Conservation (phyloP, 805 yeast genomes). For the Ogataea paraovalis region DNA sequence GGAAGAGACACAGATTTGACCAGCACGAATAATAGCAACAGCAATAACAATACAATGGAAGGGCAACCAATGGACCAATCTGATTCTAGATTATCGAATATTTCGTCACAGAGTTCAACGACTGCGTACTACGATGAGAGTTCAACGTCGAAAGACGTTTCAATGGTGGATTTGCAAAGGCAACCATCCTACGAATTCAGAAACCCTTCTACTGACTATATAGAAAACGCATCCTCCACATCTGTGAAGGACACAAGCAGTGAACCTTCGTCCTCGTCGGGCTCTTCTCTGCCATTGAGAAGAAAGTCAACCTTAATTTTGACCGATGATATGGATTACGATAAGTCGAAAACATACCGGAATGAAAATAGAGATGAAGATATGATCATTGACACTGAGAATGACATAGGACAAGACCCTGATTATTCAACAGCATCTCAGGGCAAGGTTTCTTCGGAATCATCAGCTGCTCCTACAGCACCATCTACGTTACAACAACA, state of each 20-base stretch:
- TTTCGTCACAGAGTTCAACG: conserved; percentile 1
- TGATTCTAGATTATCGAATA: background rate
- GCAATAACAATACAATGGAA: conserved; percentile 3
- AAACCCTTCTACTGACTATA: conserved; percentile 8
- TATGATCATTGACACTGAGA: conserved; percentile 25
- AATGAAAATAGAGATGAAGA: conserved; percentile 30
- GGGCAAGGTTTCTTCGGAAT: conserved; percentile 3
- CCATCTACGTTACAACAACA: conserved; percentile 12
- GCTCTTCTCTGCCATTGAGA: conserved; percentile 32
- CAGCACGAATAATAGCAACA: background rate
- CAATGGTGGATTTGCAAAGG: conserved; percentile 32
- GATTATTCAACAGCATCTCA: conserved; percentile 5
- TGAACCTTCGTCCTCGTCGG: conserved; percentile 1
- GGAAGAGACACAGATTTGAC: background rate
- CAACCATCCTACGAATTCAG: conserved; percentile 10
- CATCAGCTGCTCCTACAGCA: conserved; percentile 12
- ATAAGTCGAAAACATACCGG: conserved; percentile 40
- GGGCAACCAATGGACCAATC: conserved; percentile 1
- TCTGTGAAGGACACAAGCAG: background rate
- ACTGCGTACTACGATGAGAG: conserved; percentile 8
- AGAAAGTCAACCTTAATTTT: conserved; percentile 70
- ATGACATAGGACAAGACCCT: conserved; percentile 24
- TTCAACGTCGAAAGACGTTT: conserved; percentile 28
- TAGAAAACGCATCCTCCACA: conserved; percentile 10
- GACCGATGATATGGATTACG: conserved; percentile 62